Evolutionary conservation across 257 asterid genomes (phyloP).

Genomic region (Penstemon davidsonii): DNA sequence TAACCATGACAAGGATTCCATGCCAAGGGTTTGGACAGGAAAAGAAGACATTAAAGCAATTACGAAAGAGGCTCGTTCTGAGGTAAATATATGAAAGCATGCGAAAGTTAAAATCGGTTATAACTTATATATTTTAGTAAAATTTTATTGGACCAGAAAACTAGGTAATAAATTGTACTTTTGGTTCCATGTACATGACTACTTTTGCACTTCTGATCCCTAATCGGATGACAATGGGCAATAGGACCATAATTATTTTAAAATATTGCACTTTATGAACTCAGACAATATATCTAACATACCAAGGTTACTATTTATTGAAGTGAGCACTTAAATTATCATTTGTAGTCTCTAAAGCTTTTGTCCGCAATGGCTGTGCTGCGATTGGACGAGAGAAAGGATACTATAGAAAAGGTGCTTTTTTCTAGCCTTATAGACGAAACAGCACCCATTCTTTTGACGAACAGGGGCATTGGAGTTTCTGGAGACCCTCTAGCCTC

Average conservation of each 20-base stretch:
- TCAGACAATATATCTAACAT: too few relatives aligned
- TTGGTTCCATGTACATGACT: too few relatives aligned
- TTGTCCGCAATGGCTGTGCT: conserved; percentile 51
- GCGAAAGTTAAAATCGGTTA: not conserved
- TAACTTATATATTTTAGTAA: too few relatives aligned
- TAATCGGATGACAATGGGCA: too few relatives aligned
- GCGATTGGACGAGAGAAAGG: conserved; percentile 45
- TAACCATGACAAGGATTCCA: conserved; percentile 57
- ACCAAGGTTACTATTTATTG: conserved; percentile 11
- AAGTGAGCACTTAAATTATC: conserved; percentile 6
- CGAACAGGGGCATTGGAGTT: conserved; percentile 32
- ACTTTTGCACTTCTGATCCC: too few relatives aligned
- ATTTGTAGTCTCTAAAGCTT: conserved; percentile 50
- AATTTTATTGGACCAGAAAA: too few relatives aligned
- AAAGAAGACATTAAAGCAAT: conserved; percentile 64
- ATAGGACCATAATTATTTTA: too few relatives aligned
- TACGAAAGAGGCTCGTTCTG: conserved; percentile 53
- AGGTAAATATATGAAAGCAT: conserved; percentile 39
- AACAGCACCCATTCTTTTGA: conserved; percentile 27
- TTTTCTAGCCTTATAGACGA: conserved; percentile 43
- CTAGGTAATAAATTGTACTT: too few relatives aligned
- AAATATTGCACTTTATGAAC: too few relatives aligned
- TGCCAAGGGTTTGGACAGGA: conserved; percentile 79
- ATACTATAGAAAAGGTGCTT: conserved; percentile 47
- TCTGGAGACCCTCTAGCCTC: conserved; percentile 57